Percentiles rank a stretch among this genome's conserved stretches.
Conservation (phyloP, 495 filamentous ascomycete genomes). For the Podospora conica region DNA sequence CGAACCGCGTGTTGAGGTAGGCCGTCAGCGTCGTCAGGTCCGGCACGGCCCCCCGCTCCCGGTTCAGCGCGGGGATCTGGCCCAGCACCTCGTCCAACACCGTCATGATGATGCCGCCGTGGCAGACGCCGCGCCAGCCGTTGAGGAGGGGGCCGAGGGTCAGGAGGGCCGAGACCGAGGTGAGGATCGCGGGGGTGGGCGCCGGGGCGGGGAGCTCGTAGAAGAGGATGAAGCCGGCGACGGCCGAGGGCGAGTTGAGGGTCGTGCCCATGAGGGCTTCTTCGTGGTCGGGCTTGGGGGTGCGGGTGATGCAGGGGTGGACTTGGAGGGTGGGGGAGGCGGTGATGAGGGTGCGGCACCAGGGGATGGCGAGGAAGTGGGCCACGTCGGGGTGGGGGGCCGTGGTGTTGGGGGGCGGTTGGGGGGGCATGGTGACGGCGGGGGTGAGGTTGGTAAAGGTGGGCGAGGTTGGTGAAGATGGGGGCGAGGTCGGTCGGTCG, state of each 20-base stretch:
- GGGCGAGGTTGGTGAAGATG: not conserved
- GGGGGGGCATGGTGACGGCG: not conserved
- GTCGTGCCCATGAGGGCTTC: constrained; percentile 53
- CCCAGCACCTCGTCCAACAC: constrained; percentile 53
- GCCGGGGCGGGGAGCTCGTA: constrained; percentile 25
- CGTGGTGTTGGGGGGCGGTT: not conserved
- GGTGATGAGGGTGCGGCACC: constrained; percentile 47
- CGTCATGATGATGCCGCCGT: constrained; percentile 56
- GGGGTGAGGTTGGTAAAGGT: not conserved
- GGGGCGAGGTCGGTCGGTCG: too few relatives aligned
- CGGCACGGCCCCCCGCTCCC: constrained; percentile 23
- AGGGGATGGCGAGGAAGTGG: constrained; percentile 50
- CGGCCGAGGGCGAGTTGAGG: constrained; percentile 46
- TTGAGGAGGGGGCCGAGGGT: constrained; percentile 51
- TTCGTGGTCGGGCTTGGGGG: constrained; percentile 37
- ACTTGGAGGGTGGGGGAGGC: constrained; percentile 25
- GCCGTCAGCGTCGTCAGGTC: constrained; percentile 44
- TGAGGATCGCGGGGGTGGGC: constrained; percentile 25
- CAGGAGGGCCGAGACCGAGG: constrained; percentile 41
- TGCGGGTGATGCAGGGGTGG: constrained; percentile 33
- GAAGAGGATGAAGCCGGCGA: constrained; percentile 44
- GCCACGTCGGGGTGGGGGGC: constrained; percentile 26
- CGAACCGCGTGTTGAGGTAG: constrained; percentile 52
- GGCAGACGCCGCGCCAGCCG: constrained; percentile 50
- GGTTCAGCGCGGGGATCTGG: constrained; percentile 43